These are phyloP conservation scores for Cicer pinnatifidum DNA, from an alignment of 306 rosid genomes.

Conservation along the genomic window DNA sequence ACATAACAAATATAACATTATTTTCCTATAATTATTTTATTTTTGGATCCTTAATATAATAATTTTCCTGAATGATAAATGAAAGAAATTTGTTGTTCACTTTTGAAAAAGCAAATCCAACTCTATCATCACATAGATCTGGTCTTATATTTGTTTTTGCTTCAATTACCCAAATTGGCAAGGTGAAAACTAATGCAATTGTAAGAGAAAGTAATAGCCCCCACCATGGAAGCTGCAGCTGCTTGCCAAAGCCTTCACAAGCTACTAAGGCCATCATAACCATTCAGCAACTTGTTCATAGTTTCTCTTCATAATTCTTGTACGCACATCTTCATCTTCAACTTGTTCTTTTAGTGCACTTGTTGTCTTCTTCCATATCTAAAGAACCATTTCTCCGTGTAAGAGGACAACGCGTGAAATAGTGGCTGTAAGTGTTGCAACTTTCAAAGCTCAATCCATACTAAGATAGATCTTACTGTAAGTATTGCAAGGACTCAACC, in stretches of 20 bases:
- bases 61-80: no score
- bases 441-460: no score
- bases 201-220: conserved; percentile 67
- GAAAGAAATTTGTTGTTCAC: no score
- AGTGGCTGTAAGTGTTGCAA: conserved; percentile 67
- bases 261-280: conserved; percentile 50
- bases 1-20: no score
- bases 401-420: conserved; percentile 77
- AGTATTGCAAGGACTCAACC: conserved; percentile 77
- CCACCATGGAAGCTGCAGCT: conserved; percentile 94
- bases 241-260: conserved; percentile 75
- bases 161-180: conserved; percentile 75
- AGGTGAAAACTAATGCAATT: conserved; percentile 68
- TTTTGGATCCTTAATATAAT: no score
- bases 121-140: conserved; percentile 72
- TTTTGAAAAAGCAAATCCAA: not conserved
- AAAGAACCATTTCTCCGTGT: conserved; percentile 66
- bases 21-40: no score
- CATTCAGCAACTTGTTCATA: conserved; percentile 71
- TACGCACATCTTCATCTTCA: conserved; percentile 72
- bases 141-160: conserved; percentile 74
- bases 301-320: conserved; percentile 78
- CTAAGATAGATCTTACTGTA: no score
- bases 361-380: conserved; percentile 64
- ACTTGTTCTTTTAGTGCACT: conserved; percentile 38